These are phyloP conservation scores for Globisporangium acanthophoron DNA, from an alignment of 352 stramenopile genomes.

Conservation along the genomic window DNA sequence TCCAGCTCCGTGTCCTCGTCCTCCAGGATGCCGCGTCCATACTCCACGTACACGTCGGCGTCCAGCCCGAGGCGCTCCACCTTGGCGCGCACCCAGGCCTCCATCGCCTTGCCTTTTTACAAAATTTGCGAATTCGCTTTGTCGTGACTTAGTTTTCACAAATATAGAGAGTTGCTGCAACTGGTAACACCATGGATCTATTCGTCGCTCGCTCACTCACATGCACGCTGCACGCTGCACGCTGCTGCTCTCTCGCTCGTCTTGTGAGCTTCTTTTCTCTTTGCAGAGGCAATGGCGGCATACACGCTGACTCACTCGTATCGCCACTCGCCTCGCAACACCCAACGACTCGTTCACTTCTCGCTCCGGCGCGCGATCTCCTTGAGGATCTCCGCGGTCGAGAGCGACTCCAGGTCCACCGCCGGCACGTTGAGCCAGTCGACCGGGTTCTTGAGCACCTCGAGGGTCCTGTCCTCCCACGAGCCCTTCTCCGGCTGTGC, in stretches of 20 bases:
- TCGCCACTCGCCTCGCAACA: background rate
- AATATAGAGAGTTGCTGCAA: background rate
- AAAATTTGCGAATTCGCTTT: background rate
- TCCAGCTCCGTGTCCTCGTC: slow-evolving; percentile 68
- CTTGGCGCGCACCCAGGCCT: slow-evolving; percentile 55
- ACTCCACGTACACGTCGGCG: slow-evolving; percentile 77
- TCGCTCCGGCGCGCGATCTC: slow-evolving; percentile 75
- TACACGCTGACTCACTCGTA: background rate
- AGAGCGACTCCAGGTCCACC: slow-evolving; percentile 65
- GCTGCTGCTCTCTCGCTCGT: background rate
- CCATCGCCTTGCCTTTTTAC: slow-evolving; percentile 25
- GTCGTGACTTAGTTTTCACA: background rate
- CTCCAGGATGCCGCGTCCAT: slow-evolving; percentile 55
- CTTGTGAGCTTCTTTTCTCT: background rate
- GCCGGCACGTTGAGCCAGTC: slow-evolving; percentile 90
- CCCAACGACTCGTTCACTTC: slow-evolving; percentile 11
- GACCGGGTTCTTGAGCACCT: slow-evolving; percentile 91
- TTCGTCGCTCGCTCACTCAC: background rate
- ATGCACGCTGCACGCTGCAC: background rate
- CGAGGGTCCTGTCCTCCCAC: slow-evolving; percentile 91
- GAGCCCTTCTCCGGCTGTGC: slow-evolving; percentile 79
- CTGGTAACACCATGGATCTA: background rate
- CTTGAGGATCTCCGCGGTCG: slow-evolving; percentile 65
- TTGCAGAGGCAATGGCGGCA: no score
- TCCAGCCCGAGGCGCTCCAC: slow-evolving; percentile 52